These are phyloP conservation scores for Diophrys sp. DNA, from an alignment of 73 alveolate genomes.

Conservation along the genomic window DNA sequence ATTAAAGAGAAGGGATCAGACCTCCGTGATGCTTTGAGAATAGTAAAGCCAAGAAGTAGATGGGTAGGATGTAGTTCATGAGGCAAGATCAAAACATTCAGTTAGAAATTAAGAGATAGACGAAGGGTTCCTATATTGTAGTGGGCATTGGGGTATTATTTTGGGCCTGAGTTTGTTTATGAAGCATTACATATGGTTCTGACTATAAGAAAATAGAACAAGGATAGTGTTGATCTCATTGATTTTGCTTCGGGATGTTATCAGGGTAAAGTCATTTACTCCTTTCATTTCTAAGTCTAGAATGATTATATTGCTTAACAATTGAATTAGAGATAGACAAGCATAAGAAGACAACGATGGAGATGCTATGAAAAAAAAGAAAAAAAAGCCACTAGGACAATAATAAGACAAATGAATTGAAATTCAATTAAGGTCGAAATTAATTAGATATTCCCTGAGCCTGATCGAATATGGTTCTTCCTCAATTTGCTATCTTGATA, in stretches of 20 bases:
- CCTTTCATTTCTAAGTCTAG: conserved; percentile 83
- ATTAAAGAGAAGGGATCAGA: conserved; percentile 84
- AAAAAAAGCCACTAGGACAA: too few species aligned
- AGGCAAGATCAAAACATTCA: conserved; percentile 68
- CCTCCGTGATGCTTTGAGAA: conserved; percentile 86
- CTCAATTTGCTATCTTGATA: too few species aligned
- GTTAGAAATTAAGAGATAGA: conserved; percentile 55
- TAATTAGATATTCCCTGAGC: too few species aligned
- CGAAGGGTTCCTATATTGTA: conserved; percentile 55
- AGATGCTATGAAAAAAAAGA: too few species aligned
- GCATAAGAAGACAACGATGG: too few species aligned
- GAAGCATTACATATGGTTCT: conserved; percentile 71
- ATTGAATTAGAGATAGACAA: too few species aligned
- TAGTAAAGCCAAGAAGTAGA: conserved; percentile 54
- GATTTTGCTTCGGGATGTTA: conserved; percentile 84
- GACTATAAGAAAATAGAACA: conserved; percentile 31
- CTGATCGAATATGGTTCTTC: too few species aligned
- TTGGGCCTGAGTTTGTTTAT: conserved; percentile 88
- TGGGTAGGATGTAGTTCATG: conserved; percentile 76
- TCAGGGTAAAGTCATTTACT: conserved; percentile 83
- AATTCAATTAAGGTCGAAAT: too few species aligned
- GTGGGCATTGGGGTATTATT: conserved; percentile 92
- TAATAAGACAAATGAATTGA: too few species aligned
- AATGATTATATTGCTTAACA: conserved; percentile 97
- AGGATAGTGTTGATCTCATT: conserved; percentile 96